A percentile compares a stretch with the other conserved stretches of the same genome.
These are phyloP conservation scores for Fraxinus velutina DNA, from an alignment of 305 asterid species.

Conservation along the genomic window DNA sequence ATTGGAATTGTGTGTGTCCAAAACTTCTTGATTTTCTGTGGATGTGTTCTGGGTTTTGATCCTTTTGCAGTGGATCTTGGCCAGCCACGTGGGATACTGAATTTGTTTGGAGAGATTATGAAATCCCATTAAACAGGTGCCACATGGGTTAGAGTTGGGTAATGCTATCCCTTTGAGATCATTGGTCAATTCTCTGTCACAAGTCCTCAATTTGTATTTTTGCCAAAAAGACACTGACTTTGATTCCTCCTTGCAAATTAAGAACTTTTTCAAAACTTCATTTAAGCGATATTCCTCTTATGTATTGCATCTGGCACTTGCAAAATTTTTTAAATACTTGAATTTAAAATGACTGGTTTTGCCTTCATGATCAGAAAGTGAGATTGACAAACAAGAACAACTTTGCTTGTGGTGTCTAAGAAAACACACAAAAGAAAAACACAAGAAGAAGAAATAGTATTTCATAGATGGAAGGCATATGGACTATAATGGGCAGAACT, in stretches of 20 bases:
- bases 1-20: constrained; percentile 20
- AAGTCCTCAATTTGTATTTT: background rate
- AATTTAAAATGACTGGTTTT: background rate
- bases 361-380: background rate
- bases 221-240: background rate
- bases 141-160: constrained; percentile 40
- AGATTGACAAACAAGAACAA: background rate
- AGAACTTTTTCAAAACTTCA: background rate
- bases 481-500: background rate
- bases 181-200: background rate
- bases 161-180: constrained; percentile 46
- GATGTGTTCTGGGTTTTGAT: background rate
- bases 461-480: background rate
- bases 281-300: background rate
- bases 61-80: constrained; percentile 33
- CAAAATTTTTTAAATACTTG: background rate
- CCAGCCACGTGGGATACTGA: constrained; percentile 53
- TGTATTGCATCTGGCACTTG: background rate
- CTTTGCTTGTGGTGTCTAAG: background rate
- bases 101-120: constrained; percentile 30
- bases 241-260: background rate
- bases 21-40: background rate
- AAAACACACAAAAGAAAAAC: background rate
- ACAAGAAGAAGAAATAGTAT: background rate
- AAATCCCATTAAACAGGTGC: constrained; percentile 35